Base-by-base conservation (phyloP, 2,329 filamentous ascomycete genomes). In the Pseudogymnoascus sp. region DNA sequence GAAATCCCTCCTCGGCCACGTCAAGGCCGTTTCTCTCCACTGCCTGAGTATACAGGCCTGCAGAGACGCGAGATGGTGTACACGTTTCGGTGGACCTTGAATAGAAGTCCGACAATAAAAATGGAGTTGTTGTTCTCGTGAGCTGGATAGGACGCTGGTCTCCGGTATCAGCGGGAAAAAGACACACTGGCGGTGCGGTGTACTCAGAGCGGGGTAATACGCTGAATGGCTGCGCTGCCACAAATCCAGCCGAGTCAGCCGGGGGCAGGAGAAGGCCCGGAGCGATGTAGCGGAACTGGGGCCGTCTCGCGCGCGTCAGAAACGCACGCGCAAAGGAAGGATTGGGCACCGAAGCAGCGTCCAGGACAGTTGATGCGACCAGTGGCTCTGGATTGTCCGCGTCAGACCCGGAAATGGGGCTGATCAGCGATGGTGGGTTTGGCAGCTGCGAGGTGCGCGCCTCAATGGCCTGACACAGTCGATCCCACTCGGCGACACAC, bases 101-200 rank as follows among this genome's bases (percentile, higher is more conserved):
- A 37, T 37, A 37, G 35, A 14, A 10, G 12, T 37, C 35, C 12
- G 12, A 37, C 35, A 37, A 37, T 37, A 37, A 37, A 37, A 37
- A 37, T n/a, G 35, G 56, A 62, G 63, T 70, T 69, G 66, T 72
- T 69, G 63, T 71, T 75, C 65, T 65, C 70, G 64, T 68, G 62
- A 65, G 70, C 66, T 67, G 69, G 2, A 59, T 53, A 28, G 68
- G 63, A 35, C 35, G 35, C 35, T 37, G 35, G 35, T 37, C 35
- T 61, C 10, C 50, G 63, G 69, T 1, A 71, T 67, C 67, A 28
- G 68, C 56, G 28, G 68, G 66, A 61, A 74, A 73, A 65, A 74
- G 66, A 33, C 65, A 68, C 61, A 73, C 66, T 44, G 71, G 69
- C 59, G 71, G 70, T 50, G 25, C 25, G 44, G 44, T 50, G n/a